Evolutionary conservation across 345 rosid species (phyloP), one percentile per base, ranked within the genome.

Genomic region (Syzygium oleosum): DNA sequence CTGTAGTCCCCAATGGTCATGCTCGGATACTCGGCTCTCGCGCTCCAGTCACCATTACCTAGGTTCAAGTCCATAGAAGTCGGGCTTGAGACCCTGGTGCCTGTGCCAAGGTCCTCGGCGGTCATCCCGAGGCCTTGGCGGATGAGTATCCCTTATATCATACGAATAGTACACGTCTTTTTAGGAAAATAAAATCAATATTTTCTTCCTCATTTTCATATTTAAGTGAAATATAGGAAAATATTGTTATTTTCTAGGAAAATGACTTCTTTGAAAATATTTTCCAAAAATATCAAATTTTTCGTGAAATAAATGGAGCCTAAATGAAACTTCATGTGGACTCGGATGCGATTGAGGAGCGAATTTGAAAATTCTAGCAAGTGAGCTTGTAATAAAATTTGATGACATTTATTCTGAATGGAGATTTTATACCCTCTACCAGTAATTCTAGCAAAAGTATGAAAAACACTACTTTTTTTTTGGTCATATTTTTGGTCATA

Each of bases 161-260:
- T 11, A 6, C 11, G 3, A 49, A 49, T 49, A 49, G 63, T 58
- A n/a, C 63, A 25, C 25, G 7, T 58, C 29, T 1, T 0, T 58
- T 58, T 23, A 58, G 2, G 12, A 58, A 58, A 2, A 58, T 58
- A 25, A 58, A 58, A 58, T 58, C 29, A 49, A 49, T 49, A 7
- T 49, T 49, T 49, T 49, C 51, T 49, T 49, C 51, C 51, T 58
- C 29, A 4, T 58, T 58, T 58, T 58, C 0, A 58, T 0, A 58
- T 25, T 58, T 58, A 0, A 25, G 0, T 0, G 5, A 58, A 58
- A 23, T 6, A 25, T 0, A 9, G 0, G 0, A 58, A 58, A 58
- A 58, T 25, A 25, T 58, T 58, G 7, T 58, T 0, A 58, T 58
- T 58, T 58, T 58, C 15, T 1, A 23, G 25, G 51, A 58, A 10